Percentiles rank a stretch among this genome's conserved stretches.
Evolutionary conservation across 345 rosid species (phyloP).

Genomic region (Raphanus raphanistrum): DNA sequence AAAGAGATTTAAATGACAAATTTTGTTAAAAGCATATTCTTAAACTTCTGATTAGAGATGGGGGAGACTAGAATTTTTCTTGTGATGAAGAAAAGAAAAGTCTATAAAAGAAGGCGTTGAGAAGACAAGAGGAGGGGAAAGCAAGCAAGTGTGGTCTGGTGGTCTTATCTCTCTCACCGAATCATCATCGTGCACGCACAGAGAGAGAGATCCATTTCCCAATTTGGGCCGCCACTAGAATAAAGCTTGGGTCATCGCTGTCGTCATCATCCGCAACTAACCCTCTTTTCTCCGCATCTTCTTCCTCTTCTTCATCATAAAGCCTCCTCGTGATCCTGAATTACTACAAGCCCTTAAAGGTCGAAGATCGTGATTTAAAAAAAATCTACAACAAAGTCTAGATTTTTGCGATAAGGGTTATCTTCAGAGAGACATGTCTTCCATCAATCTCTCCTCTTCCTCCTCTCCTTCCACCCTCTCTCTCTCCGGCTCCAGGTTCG

Average conservation of each 20-base stretch:
- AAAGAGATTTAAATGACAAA: too few species aligned
- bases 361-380: slow-evolving; percentile 1
- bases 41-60: too few species aligned
- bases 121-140: neutral
- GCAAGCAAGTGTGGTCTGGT: slow-evolving; percentile 14
- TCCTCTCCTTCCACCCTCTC: slow-evolving; percentile 42
- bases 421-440: slow-evolving; percentile 38
- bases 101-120: slow-evolving; percentile 27
- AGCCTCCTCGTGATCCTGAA: neutral
- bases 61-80: neutral
- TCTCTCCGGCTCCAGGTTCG: slow-evolving; percentile 44
- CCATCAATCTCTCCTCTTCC: slow-evolving; percentile 44
- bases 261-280: slow-evolving; percentile 28
- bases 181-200: neutral
- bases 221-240: slow-evolving; percentile 29
- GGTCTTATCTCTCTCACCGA: slow-evolving; percentile 23
- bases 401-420: slow-evolving; percentile 18
- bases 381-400: neutral
- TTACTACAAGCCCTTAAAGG: too few species aligned
- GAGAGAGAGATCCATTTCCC: neutral
- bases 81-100: neutral
- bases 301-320: slow-evolving; percentile 22
- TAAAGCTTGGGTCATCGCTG: slow-evolving; percentile 10
- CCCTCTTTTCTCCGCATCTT: slow-evolving; percentile 27
- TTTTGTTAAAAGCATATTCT: too few species aligned